Evolutionary conservation across 441 rosid genomes (phyloP).

Genomic region (Capsella rubella): DNA sequence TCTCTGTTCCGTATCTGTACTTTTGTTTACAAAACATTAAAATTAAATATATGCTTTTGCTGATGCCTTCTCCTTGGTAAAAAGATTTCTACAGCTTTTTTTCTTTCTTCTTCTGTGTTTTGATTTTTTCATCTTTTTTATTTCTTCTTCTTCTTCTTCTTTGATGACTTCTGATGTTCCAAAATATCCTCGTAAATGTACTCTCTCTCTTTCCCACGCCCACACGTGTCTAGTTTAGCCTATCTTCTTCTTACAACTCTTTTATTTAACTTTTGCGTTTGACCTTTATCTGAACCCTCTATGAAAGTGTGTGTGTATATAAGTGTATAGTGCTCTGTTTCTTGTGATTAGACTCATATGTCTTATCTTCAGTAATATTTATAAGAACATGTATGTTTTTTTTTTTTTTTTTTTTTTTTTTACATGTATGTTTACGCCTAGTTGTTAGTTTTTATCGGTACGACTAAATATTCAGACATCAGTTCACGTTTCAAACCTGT

Average conservation of each 20-base stretch:
- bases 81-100: slow-evolving; percentile 4
- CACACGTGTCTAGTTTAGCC: slow-evolving; percentile 20
- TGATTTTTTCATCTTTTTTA: background rate
- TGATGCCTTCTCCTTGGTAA: slow-evolving; percentile 24
- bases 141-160: slow-evolving; percentile 16
- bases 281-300: slow-evolving; percentile 26
- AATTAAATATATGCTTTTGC: background rate
- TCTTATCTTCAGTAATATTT: slow-evolving; percentile 18
- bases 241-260: slow-evolving; percentile 31
- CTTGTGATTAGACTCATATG: slow-evolving; percentile 33
- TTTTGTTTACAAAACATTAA: slow-evolving; percentile 11
- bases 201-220: slow-evolving; percentile 16
- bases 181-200: slow-evolving; percentile 41
- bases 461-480: slow-evolving; percentile 46
- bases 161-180: slow-evolving; percentile 40
- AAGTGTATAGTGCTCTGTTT: slow-evolving; percentile 23
- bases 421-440: slow-evolving; percentile 5
- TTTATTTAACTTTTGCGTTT: slow-evolving; percentile 28
- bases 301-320: slow-evolving; percentile 1
- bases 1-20: slow-evolving; percentile 34
- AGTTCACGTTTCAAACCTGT: slow-evolving; percentile 45
- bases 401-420: too few relatives aligned
- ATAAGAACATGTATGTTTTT: too few relatives aligned
- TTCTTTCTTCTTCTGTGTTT: slow-evolving; percentile 20
- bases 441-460: slow-evolving; percentile 42